phyloP scores from a whole-genome alignment of 192 early-diverging fungal species.

The Dissophora ornata region DNA sequence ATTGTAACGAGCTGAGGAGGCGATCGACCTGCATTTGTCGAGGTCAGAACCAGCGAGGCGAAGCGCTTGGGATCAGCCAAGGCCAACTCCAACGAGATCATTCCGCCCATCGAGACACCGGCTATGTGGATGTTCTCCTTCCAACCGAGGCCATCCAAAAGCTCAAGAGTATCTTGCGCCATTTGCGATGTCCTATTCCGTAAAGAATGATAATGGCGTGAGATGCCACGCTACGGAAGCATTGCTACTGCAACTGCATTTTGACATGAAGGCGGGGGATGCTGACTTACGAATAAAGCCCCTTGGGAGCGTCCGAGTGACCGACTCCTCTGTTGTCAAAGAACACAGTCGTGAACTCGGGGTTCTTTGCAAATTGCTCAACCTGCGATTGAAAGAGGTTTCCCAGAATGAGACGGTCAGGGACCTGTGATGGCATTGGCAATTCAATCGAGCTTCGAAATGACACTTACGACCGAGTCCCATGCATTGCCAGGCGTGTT shows the following conservation, averaged over 20 bases:
- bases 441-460: neutral
- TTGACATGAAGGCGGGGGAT: too few relatives aligned
- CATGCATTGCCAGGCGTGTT: conserved; percentile 36
- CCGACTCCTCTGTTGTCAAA: conserved; percentile 92
- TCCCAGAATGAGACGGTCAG: too few relatives aligned
- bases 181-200: conserved; percentile 73
- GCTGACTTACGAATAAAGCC: conserved; percentile 66
- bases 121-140: conserved; percentile 74
- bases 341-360: conserved; percentile 76
- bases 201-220: too few relatives aligned
- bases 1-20: conserved; percentile 48
- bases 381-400: conserved; percentile 60
- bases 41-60: conserved; percentile 66
- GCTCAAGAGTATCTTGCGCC: conserved; percentile 75
- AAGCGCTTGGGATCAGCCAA: conserved; percentile 68
- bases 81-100: conserved; percentile 84
- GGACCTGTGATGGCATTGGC: neutral
- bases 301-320: conserved; percentile 64
- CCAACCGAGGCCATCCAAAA: conserved; percentile 85
- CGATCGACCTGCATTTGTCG: conserved; percentile 65
- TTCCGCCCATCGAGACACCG: conserved; percentile 88
- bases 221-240: too few relatives aligned
- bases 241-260: too few relatives aligned
- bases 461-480: conserved; percentile 36
- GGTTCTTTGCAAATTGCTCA: conserved; percentile 70